Evolutionary conservation across 805 yeast genomes (phyloP), one percentile per base, ranked within the genome.

Genomic region (Lipomyces yamadae): DNA sequence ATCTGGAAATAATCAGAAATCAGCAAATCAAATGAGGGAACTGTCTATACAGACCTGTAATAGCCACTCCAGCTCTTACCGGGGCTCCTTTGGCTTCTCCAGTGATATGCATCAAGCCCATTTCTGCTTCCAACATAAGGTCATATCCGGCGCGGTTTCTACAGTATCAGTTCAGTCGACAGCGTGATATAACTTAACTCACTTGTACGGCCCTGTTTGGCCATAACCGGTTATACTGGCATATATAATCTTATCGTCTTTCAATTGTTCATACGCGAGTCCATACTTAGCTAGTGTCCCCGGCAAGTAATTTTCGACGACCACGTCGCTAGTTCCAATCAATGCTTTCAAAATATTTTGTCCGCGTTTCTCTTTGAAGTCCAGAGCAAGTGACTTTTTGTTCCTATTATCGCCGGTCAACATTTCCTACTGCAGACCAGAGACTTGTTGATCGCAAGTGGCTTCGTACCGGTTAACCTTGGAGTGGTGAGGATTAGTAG

Each of bases 71-170:
- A 5, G 79, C 82, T 67, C 80, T 80, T 32, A 78, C 80, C 0
- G 82, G 81, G 11, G 77, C 79, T 33, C 82, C 78, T 42, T 77
- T 76, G 5, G 78, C 77, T 59, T 78, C 76, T 18, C 82, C 82
- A 0, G 82, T 80, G 68, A 80, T 80, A 67, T 79, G 82, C 82
- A 80, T 80, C 56, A 80, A 74, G 2, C 82, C 82, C 70, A 79
- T 78, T 68, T 80, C 82, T 6, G 82, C 82, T 68, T 80, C 82
- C 4, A 80, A 82, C 82, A 80, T 80, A 56, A 80, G 81, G 60
- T 79, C 82, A 71, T 79, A 79, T 29, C 82, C 82, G 1, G 82
- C 80, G 18, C 82, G 74, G 33, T 71, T 65, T 4, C 75, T 63
- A 66, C 39, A 4, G 15, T 11, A 37, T 72, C 77, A 7, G 81